phyloP scores from a whole-genome alignment of 257 asterid species.

The Henckelia pumila region DNA sequence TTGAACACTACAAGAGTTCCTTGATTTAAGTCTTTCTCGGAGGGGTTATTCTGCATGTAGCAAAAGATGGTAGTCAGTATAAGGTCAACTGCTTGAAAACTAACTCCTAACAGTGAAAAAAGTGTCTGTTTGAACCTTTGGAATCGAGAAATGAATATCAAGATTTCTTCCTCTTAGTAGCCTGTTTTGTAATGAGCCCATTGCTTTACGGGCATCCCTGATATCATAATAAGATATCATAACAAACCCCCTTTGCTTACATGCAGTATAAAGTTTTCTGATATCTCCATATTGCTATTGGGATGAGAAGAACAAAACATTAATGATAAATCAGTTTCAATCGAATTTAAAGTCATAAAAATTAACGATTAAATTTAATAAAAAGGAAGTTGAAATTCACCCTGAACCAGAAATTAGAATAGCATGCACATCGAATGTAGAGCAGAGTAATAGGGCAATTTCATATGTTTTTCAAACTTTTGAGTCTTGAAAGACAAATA shows the following conservation, averaged over 20 bases:
- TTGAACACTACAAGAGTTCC: constrained; percentile 95
- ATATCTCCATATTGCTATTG: constrained; percentile 90
- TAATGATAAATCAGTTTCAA: constrained; percentile 27
- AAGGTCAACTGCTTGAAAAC: constrained; percentile 9
- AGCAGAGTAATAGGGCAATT: background rate
- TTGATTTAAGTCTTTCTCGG: constrained; percentile 91
- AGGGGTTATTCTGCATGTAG: constrained; percentile 75
- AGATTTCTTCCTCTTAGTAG: constrained; percentile 88
- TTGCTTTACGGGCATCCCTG: constrained; percentile 89
- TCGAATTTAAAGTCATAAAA: background rate
- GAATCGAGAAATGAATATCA: constrained; percentile 95
- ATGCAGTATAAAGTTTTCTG: constrained; percentile 88
- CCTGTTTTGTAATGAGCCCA: constrained; percentile 81
- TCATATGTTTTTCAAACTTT: background rate
- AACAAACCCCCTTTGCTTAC: constrained; percentile 97
- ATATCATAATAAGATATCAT: constrained; percentile 99
- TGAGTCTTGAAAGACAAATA: background rate
- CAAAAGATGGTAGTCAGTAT: constrained; percentile 11
- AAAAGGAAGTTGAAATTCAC: background rate
- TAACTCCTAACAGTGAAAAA: background rate
- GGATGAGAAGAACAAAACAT: constrained; percentile 5
- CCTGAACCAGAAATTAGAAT: background rate
- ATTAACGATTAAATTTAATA: background rate
- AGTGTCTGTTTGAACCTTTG: constrained; percentile 53
- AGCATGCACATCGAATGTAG: background rate